Evolutionary conservation across 805 yeast species (phyloP).

Genomic region (Torulaspora microellipsoides): DNA sequence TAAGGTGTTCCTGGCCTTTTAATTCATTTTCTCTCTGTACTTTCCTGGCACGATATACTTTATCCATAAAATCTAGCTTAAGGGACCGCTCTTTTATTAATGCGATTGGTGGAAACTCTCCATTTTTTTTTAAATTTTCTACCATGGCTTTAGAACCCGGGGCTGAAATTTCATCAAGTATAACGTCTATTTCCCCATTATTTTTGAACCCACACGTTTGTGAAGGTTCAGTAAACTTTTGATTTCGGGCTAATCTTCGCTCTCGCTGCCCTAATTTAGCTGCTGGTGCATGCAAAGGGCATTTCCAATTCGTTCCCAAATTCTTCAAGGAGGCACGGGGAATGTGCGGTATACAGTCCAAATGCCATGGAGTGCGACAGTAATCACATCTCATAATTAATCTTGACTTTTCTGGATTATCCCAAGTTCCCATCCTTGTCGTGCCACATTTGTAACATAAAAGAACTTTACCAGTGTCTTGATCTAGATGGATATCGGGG

Average conservation of each 20-base stretch:
- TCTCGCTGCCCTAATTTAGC: conserved; percentile 19
- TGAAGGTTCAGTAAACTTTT: conserved; percentile 50
- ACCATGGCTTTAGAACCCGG: conserved; percentile 23
- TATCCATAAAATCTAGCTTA: conserved; percentile 28
- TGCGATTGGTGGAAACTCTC: conserved; percentile 24
- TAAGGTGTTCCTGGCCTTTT: conserved; percentile 33
- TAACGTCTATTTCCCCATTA: conserved; percentile 57
- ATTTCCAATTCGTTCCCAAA: conserved; percentile 79
- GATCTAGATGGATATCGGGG: conserved; percentile 61
- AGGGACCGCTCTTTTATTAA: conserved; percentile 25
- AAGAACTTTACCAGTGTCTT: conserved; percentile 55
- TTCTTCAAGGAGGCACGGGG: conserved; percentile 71
- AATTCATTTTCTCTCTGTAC: conserved; percentile 37
- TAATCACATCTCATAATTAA: conserved; percentile 73
- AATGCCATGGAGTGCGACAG: conserved; percentile 80
- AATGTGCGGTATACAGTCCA: conserved; percentile 71
- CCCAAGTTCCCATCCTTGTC: conserved; percentile 52
- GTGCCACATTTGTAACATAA: conserved; percentile 73
- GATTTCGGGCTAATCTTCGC: conserved; percentile 49
- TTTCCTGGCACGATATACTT: conserved; percentile 35
- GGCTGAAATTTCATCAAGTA: conserved; percentile 39
- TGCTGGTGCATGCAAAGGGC: conserved; percentile 74
- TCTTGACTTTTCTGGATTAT: conserved; percentile 40
- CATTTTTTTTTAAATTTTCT: conserved; percentile 13
- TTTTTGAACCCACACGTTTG: conserved; percentile 47